Evolutionary conservation across 2,329 filamentous ascomycete species (phyloP).

Genomic region (Grosmannia huntii): DNA sequence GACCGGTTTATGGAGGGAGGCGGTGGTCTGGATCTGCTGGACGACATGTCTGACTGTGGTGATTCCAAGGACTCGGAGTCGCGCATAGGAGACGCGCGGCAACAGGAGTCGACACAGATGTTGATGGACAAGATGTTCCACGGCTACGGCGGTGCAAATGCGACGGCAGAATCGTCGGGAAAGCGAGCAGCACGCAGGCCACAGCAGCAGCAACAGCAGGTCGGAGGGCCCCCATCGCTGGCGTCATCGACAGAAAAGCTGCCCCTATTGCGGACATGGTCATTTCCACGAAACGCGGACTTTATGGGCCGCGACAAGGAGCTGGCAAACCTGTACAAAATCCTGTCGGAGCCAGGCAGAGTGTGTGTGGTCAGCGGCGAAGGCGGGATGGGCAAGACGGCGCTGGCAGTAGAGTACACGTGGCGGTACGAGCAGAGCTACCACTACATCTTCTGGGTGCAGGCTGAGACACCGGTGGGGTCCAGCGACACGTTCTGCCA

Average conservation of each 20-base stretch:
- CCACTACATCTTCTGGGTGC: slow-evolving; percentile 16
- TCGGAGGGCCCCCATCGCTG: slow-evolving; percentile 1
- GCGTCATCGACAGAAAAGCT: slow-evolving; percentile 6
- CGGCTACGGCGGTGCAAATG: background rate
- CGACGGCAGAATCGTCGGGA: no score
- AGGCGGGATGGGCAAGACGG: slow-evolving; percentile 14
- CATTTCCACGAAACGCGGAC: slow-evolving; percentile 6
- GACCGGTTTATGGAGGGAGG: slow-evolving; percentile 7
- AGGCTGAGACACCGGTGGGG: slow-evolving; percentile 14
- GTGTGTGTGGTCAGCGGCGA: slow-evolving; percentile 13
- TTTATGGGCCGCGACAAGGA: slow-evolving; percentile 11
- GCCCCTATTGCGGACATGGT: slow-evolving; percentile 8
- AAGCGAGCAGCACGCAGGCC: background rate
- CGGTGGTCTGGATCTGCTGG: slow-evolving; percentile 7
- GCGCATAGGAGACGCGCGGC: background rate
- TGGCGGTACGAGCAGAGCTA: slow-evolving; percentile 13
- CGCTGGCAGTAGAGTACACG: slow-evolving; percentile 14
- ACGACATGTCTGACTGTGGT: slow-evolving; percentile 9
- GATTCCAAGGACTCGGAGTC: background rate
- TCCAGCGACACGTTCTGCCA: slow-evolving; percentile 11
- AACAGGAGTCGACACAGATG: slow-evolving; percentile 6
- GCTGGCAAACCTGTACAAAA: slow-evolving; percentile 10
- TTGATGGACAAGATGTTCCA: slow-evolving; percentile 10
- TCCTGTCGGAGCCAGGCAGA: slow-evolving; percentile 10
- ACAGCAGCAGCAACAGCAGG: background rate